A percentile compares a stretch with the other conserved stretches of the same genome.
Evolutionary conservation across 805 yeast species (phyloP).

Genomic region (Hagleromyces aurorensis): DNA sequence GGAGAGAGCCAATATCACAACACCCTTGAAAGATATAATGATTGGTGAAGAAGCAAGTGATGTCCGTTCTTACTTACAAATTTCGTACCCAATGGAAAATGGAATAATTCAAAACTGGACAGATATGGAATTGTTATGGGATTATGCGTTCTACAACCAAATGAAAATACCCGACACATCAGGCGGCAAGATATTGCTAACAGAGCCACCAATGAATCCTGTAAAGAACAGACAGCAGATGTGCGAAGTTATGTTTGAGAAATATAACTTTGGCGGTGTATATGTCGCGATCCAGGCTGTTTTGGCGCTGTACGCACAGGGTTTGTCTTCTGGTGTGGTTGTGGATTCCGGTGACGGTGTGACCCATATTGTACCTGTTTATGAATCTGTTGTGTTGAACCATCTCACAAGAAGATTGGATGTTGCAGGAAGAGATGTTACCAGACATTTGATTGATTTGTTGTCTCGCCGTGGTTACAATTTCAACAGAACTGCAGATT

Average conservation of each 20-base stretch:
- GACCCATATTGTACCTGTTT: constrained; percentile 96
- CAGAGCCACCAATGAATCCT: constrained; percentile 99
- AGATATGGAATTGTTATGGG: constrained; percentile 98
- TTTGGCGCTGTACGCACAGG: constrained; percentile 95
- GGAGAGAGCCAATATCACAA: constrained; percentile 56
- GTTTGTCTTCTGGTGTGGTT: constrained; percentile 92
- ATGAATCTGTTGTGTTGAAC: constrained; percentile 92
- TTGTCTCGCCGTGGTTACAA: constrained; percentile 95
- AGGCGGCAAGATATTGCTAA: constrained; percentile 75
- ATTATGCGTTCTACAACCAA: constrained; percentile 88
- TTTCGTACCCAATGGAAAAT: constrained; percentile 98
- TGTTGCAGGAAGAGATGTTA: constrained; percentile 97
- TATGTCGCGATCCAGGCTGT: constrained; percentile 97
- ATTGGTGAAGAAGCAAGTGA: constrained; percentile 94
- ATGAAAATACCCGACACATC: constrained; percentile 70
- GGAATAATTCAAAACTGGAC: constrained; percentile 98
- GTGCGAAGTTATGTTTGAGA: constrained; percentile 93
- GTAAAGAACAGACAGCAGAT: constrained; percentile 80
- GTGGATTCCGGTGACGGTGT: constrained; percentile 96
- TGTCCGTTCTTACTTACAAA: constrained; percentile 81
- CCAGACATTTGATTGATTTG: constrained; percentile 87
- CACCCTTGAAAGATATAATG: constrained; percentile 91
- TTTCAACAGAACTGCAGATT: constrained; percentile 96
- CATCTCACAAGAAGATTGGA: constrained; percentile 88
- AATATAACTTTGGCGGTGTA: constrained; percentile 85